Evolutionary conservation across 768 basidiomycete genomes (phyloP).

Genomic region (Auricularia heimuer): DNA sequence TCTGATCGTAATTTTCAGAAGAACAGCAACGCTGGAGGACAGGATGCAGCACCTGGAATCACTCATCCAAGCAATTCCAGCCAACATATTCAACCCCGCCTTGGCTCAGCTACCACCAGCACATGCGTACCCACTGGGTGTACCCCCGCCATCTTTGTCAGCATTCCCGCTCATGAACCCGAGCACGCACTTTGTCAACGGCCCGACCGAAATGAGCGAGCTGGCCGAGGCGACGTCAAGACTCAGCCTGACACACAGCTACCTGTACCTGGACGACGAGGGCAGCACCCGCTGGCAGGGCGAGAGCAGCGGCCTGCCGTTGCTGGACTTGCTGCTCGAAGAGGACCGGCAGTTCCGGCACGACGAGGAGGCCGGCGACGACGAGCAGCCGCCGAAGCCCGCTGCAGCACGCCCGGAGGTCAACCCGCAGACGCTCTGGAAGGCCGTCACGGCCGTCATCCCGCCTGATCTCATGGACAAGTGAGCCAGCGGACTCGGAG

Average conservation of each 20-base stretch:
- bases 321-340: slow-evolving; percentile 76
- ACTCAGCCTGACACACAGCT: slow-evolving; percentile 63
- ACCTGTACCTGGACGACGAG: slow-evolving; percentile 81
- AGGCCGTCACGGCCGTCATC: slow-evolving; percentile 75
- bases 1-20: slow-evolving; percentile 29
- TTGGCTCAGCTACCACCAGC: slow-evolving; percentile 20
- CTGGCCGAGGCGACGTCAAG: slow-evolving; percentile 49
- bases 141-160: slow-evolving; percentile 71
- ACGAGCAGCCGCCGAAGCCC: slow-evolving; percentile 49
- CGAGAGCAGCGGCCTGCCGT: slow-evolving; percentile 84
- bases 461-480: slow-evolving; percentile 90
- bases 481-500: slow-evolving; percentile 29
- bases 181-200: slow-evolving; percentile 51
- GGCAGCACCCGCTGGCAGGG: slow-evolving; percentile 87
- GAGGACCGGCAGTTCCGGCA: slow-evolving; percentile 11
- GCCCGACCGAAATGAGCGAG: slow-evolving; percentile 28
- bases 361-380: slow-evolving; percentile 12
- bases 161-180: slow-evolving; percentile 74
- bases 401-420: slow-evolving; percentile 42
- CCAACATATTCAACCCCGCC: slow-evolving; percentile 60
- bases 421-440: slow-evolving; percentile 83
- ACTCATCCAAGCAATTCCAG: slow-evolving; percentile 74
- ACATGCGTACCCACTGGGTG: slow-evolving; percentile 40
- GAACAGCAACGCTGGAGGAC: slow-evolving; percentile 76
- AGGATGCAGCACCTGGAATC: slow-evolving; percentile 83